phyloP scores from a whole-genome alignment of 2,329 filamentous ascomycete species.

The Ceratocystis eucalypticola region DNA sequence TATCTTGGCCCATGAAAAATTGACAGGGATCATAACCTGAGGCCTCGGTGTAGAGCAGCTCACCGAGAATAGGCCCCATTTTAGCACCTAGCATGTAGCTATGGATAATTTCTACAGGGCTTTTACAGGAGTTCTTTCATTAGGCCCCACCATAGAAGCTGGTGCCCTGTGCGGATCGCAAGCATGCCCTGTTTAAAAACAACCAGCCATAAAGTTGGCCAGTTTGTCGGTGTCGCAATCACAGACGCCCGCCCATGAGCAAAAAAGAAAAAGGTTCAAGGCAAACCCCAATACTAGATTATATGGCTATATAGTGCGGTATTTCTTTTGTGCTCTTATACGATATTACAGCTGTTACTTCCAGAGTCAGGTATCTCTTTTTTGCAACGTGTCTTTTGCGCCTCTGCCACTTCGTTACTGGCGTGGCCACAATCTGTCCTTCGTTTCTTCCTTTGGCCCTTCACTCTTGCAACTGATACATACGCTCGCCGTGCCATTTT shows the following conservation, averaged over 20 bases:
- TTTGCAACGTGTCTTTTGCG: not conserved
- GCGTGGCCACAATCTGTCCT: not conserved
- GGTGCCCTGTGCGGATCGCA: constrained; percentile 4
- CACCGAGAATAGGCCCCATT: not conserved
- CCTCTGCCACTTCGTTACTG: not conserved
- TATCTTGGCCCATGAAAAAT: not conserved
- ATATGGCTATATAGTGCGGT: not conserved
- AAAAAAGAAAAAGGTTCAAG: not conserved
- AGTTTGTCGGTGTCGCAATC: not conserved
- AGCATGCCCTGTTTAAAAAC: not conserved
- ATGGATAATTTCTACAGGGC: not conserved
- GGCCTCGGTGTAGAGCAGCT: not conserved
- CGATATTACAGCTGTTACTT: not conserved
- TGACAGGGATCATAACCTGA: not conserved
- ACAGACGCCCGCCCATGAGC: not conserved
- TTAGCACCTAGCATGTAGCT: not conserved
- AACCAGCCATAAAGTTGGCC: not conserved
- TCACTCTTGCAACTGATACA: not conserved
- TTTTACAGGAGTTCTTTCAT: not conserved
- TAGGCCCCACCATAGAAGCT: not conserved
- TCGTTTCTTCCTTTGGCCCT: not conserved
- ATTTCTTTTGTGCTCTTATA: not conserved
- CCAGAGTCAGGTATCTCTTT: not conserved
- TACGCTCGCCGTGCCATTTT: not conserved
- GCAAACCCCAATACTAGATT: not conserved